phyloP scores from a whole-genome alignment of 2,329 filamentous ascomycete genomes.

The Botrytis squamosa region DNA sequence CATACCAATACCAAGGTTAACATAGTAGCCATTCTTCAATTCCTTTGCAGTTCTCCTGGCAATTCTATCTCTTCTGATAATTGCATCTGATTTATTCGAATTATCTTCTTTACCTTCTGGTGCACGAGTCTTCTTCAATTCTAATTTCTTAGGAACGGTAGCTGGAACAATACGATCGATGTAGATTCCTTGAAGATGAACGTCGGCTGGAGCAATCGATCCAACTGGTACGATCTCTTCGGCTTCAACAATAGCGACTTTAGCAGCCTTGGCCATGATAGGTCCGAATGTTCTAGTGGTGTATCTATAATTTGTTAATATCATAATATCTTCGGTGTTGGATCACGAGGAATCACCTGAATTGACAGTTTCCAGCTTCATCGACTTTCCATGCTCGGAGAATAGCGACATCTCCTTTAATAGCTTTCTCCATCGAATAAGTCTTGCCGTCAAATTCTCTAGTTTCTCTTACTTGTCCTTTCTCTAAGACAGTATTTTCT shows the following conservation, averaged over 20 bases:
- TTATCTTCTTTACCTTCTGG: conserved; percentile 75
- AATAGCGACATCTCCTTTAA: conserved; percentile 74
- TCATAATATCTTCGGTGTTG: conserved; percentile 32
- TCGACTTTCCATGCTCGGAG: conserved; percentile 75
- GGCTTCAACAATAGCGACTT: conserved; percentile 75
- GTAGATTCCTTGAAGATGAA: conserved; percentile 78
- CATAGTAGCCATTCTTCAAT: conserved; percentile 73
- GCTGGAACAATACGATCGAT: conserved; percentile 77
- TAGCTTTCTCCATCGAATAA: conserved; percentile 74
- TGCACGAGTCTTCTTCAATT: conserved; percentile 59
- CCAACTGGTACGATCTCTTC: conserved; percentile 77
- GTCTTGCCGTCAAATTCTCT: conserved; percentile 69
- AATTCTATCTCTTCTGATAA: conserved; percentile 65
- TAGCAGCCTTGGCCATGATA: conserved; percentile 78
- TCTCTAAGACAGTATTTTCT: conserved; percentile 51
- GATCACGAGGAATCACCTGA: conserved; percentile 11
- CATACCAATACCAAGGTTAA: conserved; percentile 74
- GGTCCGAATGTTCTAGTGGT: conserved; percentile 73
- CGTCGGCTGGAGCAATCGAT: conserved; percentile 67
- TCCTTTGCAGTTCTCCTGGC: conserved; percentile 76
- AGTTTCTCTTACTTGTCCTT: conserved; percentile 64
- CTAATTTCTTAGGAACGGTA: conserved; percentile 68
- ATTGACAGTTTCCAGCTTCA: conserved; percentile 67
- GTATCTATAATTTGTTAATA: conserved; percentile 42
- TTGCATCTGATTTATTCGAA: conserved; percentile 50